Conservation (phyloP, 2,329 filamentous ascomycete genomes). For the Sarocladium brachiariae region DNA sequence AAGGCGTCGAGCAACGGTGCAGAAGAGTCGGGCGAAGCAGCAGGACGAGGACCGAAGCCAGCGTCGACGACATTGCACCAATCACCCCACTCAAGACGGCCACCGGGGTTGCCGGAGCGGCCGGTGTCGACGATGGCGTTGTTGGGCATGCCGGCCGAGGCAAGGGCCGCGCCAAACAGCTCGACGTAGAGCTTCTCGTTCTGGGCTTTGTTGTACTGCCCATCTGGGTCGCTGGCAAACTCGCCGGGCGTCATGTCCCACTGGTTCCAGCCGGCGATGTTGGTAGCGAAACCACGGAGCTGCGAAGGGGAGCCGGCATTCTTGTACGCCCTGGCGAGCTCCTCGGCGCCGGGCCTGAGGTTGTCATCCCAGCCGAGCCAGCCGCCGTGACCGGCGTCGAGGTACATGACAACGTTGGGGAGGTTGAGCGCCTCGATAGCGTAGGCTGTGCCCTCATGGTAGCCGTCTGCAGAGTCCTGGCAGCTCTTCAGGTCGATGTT, state of each 20-base stretch:
- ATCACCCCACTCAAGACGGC: conserved; percentile 40
- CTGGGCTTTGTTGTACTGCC: conserved; percentile 33
- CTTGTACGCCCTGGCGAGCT: conserved; percentile 32
- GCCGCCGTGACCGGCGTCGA: conserved; percentile 57
- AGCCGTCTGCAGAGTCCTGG: conserved; percentile 43
- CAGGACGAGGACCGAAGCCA: conserved; percentile 53
- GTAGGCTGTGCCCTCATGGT: conserved; percentile 36
- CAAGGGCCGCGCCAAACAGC: conserved; percentile 30
- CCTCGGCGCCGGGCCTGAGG: conserved; percentile 34
- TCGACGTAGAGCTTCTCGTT: conserved; percentile 37
- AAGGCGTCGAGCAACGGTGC: conserved; percentile 52
- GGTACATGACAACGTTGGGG: conserved; percentile 55
- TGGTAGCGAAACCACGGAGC: conserved; percentile 32
- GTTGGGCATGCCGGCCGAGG: conserved; percentile 32
- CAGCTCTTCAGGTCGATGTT: conserved; percentile 50
- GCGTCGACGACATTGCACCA: conserved; percentile 57
- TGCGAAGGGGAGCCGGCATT: conserved; percentile 29
- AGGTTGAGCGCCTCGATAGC: conserved; percentile 50
- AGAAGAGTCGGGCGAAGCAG: conserved; percentile 41
- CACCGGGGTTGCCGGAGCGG: conserved; percentile 33
- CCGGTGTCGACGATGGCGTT: conserved; percentile 36
- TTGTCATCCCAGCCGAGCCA: conserved; percentile 62
- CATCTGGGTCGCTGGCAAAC: conserved; percentile 34
- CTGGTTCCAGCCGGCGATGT: conserved; percentile 34
- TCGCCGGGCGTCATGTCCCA: conserved; percentile 31